Evolutionary conservation across 225 moss, liverwort and hornwort species (phyloP).

Genomic region (Asterella californica): DNA sequence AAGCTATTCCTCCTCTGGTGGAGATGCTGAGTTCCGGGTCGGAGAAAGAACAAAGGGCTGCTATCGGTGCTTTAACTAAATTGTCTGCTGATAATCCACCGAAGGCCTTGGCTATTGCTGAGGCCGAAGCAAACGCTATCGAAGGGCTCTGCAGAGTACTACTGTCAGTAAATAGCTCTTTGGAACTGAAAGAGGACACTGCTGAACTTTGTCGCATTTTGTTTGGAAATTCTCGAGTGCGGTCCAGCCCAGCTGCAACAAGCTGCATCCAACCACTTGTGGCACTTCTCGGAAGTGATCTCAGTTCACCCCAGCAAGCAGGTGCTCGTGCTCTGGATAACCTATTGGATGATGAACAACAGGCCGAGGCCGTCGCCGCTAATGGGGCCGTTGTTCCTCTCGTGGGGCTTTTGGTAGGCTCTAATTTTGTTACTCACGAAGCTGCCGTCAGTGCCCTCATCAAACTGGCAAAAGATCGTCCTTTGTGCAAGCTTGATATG

Average conservation of each 20-base stretch:
- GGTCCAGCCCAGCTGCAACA: slow-evolving; percentile 83
- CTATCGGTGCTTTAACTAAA: slow-evolving; percentile 80
- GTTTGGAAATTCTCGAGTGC: slow-evolving; percentile 88
- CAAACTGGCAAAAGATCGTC: slow-evolving; percentile 94
- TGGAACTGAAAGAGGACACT: slow-evolving; percentile 91
- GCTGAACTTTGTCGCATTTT: slow-evolving; percentile 86
- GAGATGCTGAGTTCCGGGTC: slow-evolving; percentile 95
- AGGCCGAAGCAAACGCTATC: slow-evolving; percentile 95
- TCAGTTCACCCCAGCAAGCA: slow-evolving; percentile 78
- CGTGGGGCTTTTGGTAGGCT: slow-evolving; percentile 76
- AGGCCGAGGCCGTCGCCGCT: slow-evolving; percentile 97
- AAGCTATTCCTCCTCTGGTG: slow-evolving; percentile 84
- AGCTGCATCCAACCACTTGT: slow-evolving; percentile 94
- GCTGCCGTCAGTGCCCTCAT: slow-evolving; percentile 93
- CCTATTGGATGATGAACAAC: slow-evolving; percentile 92
- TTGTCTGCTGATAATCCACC: slow-evolving; percentile 89
- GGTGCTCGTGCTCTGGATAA: slow-evolving; percentile 92
- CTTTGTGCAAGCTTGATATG: slow-evolving; percentile 96
- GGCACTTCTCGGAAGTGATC: slow-evolving; percentile 76
- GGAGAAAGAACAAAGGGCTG: slow-evolving; percentile 93
- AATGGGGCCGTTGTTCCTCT: slow-evolving; percentile 97
- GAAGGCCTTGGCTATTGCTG: slow-evolving; percentile 94
- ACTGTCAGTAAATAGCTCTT: slow-evolving; percentile 69
- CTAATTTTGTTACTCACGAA: slow-evolving; percentile 72
- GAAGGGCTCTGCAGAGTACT: slow-evolving; percentile 88